Evolutionary conservation across 2,329 filamentous ascomycete species (phyloP).

Genomic region (Apiospora sp.): DNA sequence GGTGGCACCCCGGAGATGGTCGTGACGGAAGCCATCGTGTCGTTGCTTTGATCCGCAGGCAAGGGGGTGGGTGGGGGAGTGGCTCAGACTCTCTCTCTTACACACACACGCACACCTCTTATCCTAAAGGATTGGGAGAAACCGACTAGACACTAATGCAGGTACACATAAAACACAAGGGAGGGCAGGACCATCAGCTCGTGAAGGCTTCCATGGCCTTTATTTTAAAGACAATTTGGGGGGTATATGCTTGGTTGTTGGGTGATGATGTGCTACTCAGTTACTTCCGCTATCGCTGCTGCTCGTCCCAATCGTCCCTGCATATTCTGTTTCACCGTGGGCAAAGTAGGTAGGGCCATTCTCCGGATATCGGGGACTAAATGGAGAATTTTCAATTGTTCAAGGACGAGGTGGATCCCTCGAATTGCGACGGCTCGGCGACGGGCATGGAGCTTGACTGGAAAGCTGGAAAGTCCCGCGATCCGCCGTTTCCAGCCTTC

Average conservation of each 20-base stretch:
- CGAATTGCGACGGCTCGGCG: not conserved
- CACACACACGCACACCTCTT: not conserved
- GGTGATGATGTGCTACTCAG: not conserved
- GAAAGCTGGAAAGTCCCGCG: not conserved
- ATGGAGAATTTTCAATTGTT: not conserved
- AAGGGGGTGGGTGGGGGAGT: not conserved
- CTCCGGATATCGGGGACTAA: slow-evolving; percentile 13
- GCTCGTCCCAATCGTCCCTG: not conserved
- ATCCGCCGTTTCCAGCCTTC: not conserved
- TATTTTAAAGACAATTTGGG: not conserved
- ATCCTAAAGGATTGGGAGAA: not conserved
- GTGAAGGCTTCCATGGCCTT: not conserved
- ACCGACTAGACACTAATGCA: not conserved
- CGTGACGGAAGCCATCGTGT: not conserved
- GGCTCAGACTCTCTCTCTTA: not conserved
- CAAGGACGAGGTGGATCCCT: not conserved
- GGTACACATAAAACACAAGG: not conserved
- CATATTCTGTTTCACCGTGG: not conserved
- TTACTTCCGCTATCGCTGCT: slow-evolving; percentile 5
- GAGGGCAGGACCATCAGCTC: not conserved
- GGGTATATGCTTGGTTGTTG: not conserved
- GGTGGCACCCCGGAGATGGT: not conserved
- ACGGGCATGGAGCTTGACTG: not conserved
- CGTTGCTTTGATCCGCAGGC: not conserved
- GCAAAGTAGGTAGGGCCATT: not conserved